Base-by-base conservation (phyloP, 2,329 filamentous ascomycete genomes). In the Scedosporium minutisporum region DNA sequence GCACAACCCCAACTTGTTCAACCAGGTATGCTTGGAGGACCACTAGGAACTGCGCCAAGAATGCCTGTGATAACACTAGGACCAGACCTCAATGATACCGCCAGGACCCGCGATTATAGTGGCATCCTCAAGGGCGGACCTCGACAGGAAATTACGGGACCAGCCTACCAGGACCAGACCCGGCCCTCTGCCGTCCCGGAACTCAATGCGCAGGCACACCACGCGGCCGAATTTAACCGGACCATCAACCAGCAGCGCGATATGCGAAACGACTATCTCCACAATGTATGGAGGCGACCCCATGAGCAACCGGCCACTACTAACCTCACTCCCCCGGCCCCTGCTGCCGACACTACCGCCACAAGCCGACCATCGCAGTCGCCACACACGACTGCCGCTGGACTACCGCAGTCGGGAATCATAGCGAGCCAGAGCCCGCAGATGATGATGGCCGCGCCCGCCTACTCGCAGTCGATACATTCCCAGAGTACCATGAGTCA, bases 181-280 rank as follows among this genome's bases (percentile, higher is more conserved):
- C 87, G 93, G 71, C 81, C 91, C 10, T 90, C 88, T 66, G 85
- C 87, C 33, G 82, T 90, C 29, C 80, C 84, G 57, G 93, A 97
- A 69, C 86, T 97, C 62, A 81, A 95, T 66, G 88, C 89, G 57
- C 92, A 97, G 73, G 91, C 92, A 29, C 86, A 91, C 60, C 91
- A 96, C 66, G 89, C 93, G 18, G 91, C 91, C 63, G 93, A 97
- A 68, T 96, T 89, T 77, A 97, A 93, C 77, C 91, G 95, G 69
- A 83, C 84, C 57, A 80, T 97, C 60, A 91, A 89, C 69, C 84
- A 89, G 68, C 89, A 93, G 73, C 88, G 93, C 64, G 86, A 86
- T 46, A 87, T 89, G 75, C 89, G 95, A 64, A 84, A 82, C 64
- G 87, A 93, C 64, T 96, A 91, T 67, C 80, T 96, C 66, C 87